These are phyloP conservation scores for Abortiporus biennis DNA, from an alignment of 1,284 basidiomycete species.

Conservation along the genomic window DNA sequence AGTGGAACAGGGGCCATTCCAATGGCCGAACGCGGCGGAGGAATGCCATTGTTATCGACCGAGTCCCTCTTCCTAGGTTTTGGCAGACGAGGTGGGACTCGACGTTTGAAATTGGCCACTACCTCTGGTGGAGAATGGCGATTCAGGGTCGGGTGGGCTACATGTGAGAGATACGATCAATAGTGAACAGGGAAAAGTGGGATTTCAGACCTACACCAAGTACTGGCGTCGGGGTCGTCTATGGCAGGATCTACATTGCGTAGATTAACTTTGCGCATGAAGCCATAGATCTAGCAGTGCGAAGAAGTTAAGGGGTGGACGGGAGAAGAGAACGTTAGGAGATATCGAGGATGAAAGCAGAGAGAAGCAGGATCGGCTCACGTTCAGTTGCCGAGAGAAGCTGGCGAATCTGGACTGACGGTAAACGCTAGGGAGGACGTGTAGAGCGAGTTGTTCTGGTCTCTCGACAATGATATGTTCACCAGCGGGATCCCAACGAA, in stretches of 20 bases:
- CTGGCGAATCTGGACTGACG: slow-evolving; percentile 90
- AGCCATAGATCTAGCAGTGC: slow-evolving; percentile 77
- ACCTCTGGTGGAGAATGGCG: slow-evolving; percentile 81
- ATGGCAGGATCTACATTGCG: slow-evolving; percentile 89
- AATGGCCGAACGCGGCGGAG: slow-evolving; percentile 68
- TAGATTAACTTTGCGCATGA: slow-evolving; percentile 91
- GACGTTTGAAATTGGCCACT: slow-evolving; percentile 86
- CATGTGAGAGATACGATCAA: slow-evolving; percentile 11
- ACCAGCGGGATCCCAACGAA: slow-evolving; percentile 85
- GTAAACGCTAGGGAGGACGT: slow-evolving; percentile 85
- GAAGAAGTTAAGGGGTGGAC: slow-evolving; percentile 25
- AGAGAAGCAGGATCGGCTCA: slow-evolving; percentile 39
- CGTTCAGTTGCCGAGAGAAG: slow-evolving; percentile 91
- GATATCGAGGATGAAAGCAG: slow-evolving; percentile 11
- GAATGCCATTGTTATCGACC: slow-evolving; percentile 53
- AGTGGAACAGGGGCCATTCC: slow-evolving; percentile 58
- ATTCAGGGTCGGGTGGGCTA: slow-evolving; percentile 84
- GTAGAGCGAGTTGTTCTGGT: slow-evolving; percentile 83
- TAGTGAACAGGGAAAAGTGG: slow-evolving; percentile 6
- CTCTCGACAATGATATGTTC: slow-evolving; percentile 90
- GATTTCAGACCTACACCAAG: slow-evolving; percentile 70
- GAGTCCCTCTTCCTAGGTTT: slow-evolving; percentile 74
- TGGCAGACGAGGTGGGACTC: slow-evolving; percentile 84
- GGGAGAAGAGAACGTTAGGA: slow-evolving; percentile 15
- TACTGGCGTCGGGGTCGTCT: slow-evolving; percentile 88